Evolutionary conservation across 2,329 filamentous ascomycete genomes (phyloP).

Genomic region (Apiospora aurea): DNA sequence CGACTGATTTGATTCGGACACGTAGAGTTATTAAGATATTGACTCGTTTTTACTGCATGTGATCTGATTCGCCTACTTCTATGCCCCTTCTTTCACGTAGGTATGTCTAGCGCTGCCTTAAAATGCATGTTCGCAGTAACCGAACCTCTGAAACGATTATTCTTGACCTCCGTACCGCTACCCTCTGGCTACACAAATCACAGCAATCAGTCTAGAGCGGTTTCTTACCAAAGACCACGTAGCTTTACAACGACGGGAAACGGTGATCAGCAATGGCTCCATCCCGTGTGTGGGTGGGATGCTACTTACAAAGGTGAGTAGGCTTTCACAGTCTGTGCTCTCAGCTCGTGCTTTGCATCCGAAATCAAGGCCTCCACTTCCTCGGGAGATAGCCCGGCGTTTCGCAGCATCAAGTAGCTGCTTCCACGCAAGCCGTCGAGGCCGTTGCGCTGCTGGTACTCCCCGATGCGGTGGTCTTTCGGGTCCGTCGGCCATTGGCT

Average conservation of each 20-base stretch:
- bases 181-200: neutral
- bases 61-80: too few species aligned
- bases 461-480: neutral
- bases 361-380: constrained; percentile 24
- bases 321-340: neutral
- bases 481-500: constrained; percentile 23
- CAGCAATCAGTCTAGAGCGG: neutral
- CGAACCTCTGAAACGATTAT: too few species aligned
- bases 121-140: too few species aligned
- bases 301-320: neutral
- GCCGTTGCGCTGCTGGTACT: constrained; percentile 24
- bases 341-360: constrained; percentile 21
- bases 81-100: too few species aligned
- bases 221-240: neutral
- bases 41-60: too few species aligned
- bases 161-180: neutral
- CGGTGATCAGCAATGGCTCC: too few species aligned
- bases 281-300: neutral
- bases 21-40: too few species aligned
- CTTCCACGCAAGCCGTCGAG: constrained; percentile 22
- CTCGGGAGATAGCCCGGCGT: constrained; percentile 22
- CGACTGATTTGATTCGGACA: too few species aligned
- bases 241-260: neutral
- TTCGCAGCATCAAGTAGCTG: constrained; percentile 24
- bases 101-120: too few species aligned